phyloP scores from a whole-genome alignment of 2,329 filamentous ascomycete genomes.

The Shiraia sp. region DNA sequence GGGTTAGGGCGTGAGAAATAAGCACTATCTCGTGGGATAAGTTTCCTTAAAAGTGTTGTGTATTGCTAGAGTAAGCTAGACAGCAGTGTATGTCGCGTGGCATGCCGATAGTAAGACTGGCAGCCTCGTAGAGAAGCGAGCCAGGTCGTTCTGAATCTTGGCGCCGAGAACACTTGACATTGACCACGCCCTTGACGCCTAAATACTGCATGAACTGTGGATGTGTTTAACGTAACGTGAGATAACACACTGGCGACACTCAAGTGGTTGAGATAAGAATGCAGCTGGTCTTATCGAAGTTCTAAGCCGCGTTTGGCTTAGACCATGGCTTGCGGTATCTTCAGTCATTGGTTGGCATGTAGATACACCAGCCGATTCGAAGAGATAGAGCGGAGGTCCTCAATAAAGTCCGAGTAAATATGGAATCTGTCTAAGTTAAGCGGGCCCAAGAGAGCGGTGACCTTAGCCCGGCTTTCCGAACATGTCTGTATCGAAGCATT shows the following conservation, averaged over 20 bases:
- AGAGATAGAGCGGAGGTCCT: no score
- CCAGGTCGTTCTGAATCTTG: conserved; percentile 17
- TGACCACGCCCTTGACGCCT: conserved; percentile 13
- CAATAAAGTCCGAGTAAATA: no score
- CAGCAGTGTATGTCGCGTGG: neutral
- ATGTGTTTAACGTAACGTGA: conserved; percentile 23
- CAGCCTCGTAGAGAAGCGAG: conserved; percentile 1
- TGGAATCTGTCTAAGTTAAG: no score
- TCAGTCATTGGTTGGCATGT: conserved; percentile 7
- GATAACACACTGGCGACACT: conserved; percentile 21
- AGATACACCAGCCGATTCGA: no score
- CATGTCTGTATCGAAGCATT: neutral
- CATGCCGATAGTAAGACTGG: conserved; percentile 7
- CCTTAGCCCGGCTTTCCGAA: no score
- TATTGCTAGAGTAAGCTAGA: conserved; percentile 12
- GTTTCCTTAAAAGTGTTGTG: conserved; percentile 1
- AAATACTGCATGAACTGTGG: conserved; percentile 6
- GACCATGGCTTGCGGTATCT: conserved; percentile 8
- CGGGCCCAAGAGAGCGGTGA: no score
- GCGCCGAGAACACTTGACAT: conserved; percentile 22
- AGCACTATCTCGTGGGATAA: conserved; percentile 18
- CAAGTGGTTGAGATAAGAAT: conserved; percentile 20
- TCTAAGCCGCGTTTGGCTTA: conserved; percentile 11
- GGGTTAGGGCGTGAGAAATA: no score
- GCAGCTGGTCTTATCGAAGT: conserved; percentile 13